Percentiles rank a stretch among this genome's conserved stretches.
Conservation (phyloP, 2,329 filamentous ascomycete species). For the Coccinonectria pachysandricola region DNA sequence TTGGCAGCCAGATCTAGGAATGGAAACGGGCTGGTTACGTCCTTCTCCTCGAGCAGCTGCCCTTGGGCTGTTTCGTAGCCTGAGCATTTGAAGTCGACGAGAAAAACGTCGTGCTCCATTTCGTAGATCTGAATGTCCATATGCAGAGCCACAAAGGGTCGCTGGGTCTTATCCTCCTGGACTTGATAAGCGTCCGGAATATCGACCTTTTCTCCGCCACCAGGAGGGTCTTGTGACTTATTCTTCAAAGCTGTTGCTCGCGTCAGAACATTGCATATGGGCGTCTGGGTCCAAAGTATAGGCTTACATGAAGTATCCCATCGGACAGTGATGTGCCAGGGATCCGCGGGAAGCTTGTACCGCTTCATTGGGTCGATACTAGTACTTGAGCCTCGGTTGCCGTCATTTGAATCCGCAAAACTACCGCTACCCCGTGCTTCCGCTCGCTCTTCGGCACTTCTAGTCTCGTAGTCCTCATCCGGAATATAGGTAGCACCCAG, state of each 20-base stretch:
- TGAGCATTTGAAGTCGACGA: slow-evolving; percentile 97
- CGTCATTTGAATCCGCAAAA: slow-evolving; percentile 29
- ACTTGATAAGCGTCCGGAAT: slow-evolving; percentile 30
- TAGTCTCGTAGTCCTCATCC: slow-evolving; percentile 47
- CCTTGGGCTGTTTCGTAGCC: slow-evolving; percentile 80
- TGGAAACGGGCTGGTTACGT: slow-evolving; percentile 88
- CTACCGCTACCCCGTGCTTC: slow-evolving; percentile 28
- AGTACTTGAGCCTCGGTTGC: slow-evolving; percentile 26
- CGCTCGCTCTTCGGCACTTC: slow-evolving; percentile 32
- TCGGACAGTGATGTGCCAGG: slow-evolving; percentile 87
- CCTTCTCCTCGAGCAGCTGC: slow-evolving; percentile 76
- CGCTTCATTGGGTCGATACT: slow-evolving; percentile 46
- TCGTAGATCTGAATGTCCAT: slow-evolving; percentile 94
- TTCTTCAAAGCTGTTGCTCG: slow-evolving; percentile 25
- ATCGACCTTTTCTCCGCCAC: slow-evolving; percentile 8
- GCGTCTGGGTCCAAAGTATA: background rate
- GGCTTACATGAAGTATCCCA: slow-evolving; percentile 75
- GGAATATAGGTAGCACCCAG: slow-evolving; percentile 82
- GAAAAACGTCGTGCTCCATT: slow-evolving; percentile 83
- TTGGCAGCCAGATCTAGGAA: slow-evolving; percentile 89
- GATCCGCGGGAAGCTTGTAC: slow-evolving; percentile 83
- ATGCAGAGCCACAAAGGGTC: slow-evolving; percentile 77
- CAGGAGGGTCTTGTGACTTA: slow-evolving; percentile 8
- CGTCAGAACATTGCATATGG: slow-evolving; percentile 9
- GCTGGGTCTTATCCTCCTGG: slow-evolving; percentile 31